Evolutionary conservation across 805 yeast species (phyloP).

Genomic region (Candida suzukii): DNA sequence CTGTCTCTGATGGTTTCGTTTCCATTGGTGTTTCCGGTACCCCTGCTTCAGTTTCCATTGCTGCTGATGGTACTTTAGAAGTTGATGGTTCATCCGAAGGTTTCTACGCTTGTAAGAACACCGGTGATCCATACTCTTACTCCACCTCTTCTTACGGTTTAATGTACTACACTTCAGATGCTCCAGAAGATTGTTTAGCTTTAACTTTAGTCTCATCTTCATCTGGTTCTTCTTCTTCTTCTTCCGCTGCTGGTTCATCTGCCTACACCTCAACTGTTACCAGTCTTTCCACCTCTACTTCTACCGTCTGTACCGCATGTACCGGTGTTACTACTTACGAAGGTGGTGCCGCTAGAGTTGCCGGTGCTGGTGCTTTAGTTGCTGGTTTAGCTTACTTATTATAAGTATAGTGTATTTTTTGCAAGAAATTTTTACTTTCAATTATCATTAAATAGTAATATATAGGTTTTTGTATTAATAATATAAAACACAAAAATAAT

Average conservation of each 20-base stretch:
- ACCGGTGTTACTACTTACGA: not conserved
- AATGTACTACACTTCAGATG: conserved; percentile 18
- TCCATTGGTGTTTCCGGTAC: conserved; percentile 5
- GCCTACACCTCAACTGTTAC: conserved; percentile 1
- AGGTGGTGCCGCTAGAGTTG: not conserved
- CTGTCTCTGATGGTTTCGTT: conserved; percentile 4
- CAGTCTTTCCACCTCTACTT: not conserved
- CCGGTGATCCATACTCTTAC: conserved; percentile 34
- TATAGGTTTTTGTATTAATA: too few species aligned
- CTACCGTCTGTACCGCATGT: not conserved
- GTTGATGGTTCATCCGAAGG: conserved; percentile 22
- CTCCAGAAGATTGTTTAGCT: conserved; percentile 8
- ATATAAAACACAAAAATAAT: too few species aligned
- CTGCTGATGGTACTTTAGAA: conserved; percentile 16
- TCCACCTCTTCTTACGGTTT: conserved; percentile 21
- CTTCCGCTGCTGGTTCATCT: not conserved
- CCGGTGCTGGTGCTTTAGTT: conserved; percentile 1
- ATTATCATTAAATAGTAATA: too few species aligned
- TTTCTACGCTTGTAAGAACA: conserved; percentile 33
- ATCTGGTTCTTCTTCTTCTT: conserved; percentile 3
- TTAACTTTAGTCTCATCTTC: conserved; percentile 1
- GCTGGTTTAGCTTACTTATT: conserved; percentile 3
- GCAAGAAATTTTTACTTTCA: not conserved
- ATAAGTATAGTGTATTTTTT: not conserved
- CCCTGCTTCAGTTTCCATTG: conserved; percentile 6